Evolutionary conservation across 805 yeast species (phyloP), one percentile per base, ranked within the genome.

Genomic region (Spathaspora sp.): DNA sequence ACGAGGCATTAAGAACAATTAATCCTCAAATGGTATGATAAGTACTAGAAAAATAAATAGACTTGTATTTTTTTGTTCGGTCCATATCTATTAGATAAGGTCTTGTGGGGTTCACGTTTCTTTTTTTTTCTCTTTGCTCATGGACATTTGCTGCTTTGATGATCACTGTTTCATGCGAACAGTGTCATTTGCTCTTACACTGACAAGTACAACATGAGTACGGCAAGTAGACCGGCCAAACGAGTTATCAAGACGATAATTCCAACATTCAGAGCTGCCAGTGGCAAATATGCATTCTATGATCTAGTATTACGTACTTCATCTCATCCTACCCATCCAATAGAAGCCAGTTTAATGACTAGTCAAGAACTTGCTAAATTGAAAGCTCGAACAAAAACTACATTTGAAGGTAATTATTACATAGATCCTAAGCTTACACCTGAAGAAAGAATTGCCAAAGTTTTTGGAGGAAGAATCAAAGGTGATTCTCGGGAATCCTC

Each of bases 401-500:
- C 66, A 3, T 69, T 62, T 49, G 71, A 68, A 57, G 76, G 76
- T 1, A 64, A 62, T 43, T 70, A 70, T 56, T 40, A 53, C 5
- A 32, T 67, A n/a, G 66, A 64, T 45, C 52, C 56, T 18, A 43
- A 52, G 2, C 49, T 63, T 20, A 62, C 79, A 0, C 70, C 79
- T 0, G 81, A 77, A 50, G 79, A 80, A 45, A 69, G 81, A 49
- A 75, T 82, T 62, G 63, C 65, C 17, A 67, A 64, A 43, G 77
- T 82, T 1, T 83, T 83, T 65, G 87, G 87, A 0, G 82, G 82
- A 0, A 66, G 85, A 49, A 62, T 81, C 32, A 77, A 76, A 52
- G 87, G 86, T 5, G 82, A 77, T 18, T 68, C 71, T 5, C 71
- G 82, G 8, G 59, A 61, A 35, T 64, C 75, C 14, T 70, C 77